These are phyloP conservation scores for Phytophthora hybrid DNA, from an alignment of 352 stramenopile species.

Conservation along the genomic window DNA sequence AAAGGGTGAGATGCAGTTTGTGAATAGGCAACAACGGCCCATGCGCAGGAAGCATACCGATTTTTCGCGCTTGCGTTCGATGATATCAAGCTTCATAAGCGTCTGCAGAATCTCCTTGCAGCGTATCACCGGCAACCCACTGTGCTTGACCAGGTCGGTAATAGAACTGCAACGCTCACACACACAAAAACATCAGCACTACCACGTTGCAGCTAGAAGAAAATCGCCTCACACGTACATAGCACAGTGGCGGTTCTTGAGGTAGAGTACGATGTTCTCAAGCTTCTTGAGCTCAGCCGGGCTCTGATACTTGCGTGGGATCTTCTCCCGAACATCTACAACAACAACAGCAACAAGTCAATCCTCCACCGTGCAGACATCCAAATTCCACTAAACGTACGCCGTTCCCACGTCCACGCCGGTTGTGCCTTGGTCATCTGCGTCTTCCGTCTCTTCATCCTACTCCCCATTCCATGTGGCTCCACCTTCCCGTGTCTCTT, in stretches of 20 bases:
- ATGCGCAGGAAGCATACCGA: constrained; percentile 56
- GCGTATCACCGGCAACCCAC: constrained; percentile 77
- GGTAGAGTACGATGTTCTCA: constrained; percentile 87
- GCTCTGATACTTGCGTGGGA: constrained; percentile 88
- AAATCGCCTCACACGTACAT: constrained; percentile 56
- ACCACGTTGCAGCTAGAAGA: constrained; percentile 3
- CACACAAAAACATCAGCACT: constrained; percentile 5
- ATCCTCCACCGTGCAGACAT: background rate
- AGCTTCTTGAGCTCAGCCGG: constrained; percentile 84
- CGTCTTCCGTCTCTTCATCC: constrained; percentile 39
- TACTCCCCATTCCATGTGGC: constrained; percentile 17
- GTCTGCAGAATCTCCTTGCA: constrained; percentile 91
- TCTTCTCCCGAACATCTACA: constrained; percentile 76
- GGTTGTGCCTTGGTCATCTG: constrained; percentile 43
- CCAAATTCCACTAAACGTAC: constrained; percentile 40
- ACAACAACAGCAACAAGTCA: constrained; percentile 6
- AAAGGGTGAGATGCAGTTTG: background rate
- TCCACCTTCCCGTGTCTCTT: constrained; percentile 40
- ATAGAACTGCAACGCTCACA: constrained; percentile 59
- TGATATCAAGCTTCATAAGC: constrained; percentile 86
- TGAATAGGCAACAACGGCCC: background rate
- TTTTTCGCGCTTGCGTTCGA: constrained; percentile 79
- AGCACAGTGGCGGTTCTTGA: constrained; percentile 82
- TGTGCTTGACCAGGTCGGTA: constrained; percentile 85
- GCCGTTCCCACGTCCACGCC: constrained; percentile 84